A percentile compares a stretch with the other conserved stretches of the same genome.
phyloP scores from a whole-genome alignment of 179 eudicot species.

The Gypsophila paniculata region DNA sequence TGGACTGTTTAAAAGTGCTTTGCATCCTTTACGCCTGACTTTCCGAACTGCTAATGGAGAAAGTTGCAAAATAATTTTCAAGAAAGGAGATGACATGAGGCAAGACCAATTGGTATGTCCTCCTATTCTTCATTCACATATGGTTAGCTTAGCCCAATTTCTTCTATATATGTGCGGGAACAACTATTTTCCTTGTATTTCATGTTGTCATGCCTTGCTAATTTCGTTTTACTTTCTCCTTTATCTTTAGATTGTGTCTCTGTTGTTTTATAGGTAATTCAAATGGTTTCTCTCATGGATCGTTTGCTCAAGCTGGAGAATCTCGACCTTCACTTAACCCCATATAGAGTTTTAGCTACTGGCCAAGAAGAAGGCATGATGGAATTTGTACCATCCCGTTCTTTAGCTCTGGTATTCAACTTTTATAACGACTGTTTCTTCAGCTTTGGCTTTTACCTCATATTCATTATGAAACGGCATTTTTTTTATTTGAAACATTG shows the following conservation, averaged over 20 bases:
- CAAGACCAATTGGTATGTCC: slow-evolving; percentile 87
- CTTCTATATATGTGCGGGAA: background rate
- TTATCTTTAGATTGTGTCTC: slow-evolving; percentile 5
- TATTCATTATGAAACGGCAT: background rate
- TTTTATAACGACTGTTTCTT: slow-evolving; percentile 1
- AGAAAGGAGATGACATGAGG: slow-evolving; percentile 97
- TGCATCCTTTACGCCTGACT: slow-evolving; percentile 83
- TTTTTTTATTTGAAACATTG: background rate
- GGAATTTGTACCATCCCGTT: slow-evolving; percentile 91
- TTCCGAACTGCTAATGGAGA: slow-evolving; percentile 78
- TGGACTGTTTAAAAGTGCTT: slow-evolving; percentile 78
- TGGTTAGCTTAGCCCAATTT: background rate
- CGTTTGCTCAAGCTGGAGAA: slow-evolving; percentile 91
- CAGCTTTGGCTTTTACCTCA: slow-evolving; percentile 3
- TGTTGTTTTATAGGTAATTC: slow-evolving; percentile 60
- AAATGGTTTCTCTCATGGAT: slow-evolving; percentile 97
- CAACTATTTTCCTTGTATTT: background rate
- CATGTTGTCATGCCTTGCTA: slow-evolving; percentile 10
- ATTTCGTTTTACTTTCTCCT: slow-evolving; percentile 6
- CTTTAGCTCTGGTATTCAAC: slow-evolving; percentile 82
- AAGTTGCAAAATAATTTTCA: slow-evolving; percentile 81
- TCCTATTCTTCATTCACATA: slow-evolving; percentile 12
- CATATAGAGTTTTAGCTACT: slow-evolving; percentile 90
- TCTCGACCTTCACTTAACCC: slow-evolving; percentile 92
- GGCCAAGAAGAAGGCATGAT: slow-evolving; percentile 99